Percentiles rank a stretch among this genome's conserved stretches.
These are phyloP conservation scores for Pseudopyricularia javanii DNA, from an alignment of 2,329 filamentous ascomycete species.

Conservation along the genomic window DNA sequence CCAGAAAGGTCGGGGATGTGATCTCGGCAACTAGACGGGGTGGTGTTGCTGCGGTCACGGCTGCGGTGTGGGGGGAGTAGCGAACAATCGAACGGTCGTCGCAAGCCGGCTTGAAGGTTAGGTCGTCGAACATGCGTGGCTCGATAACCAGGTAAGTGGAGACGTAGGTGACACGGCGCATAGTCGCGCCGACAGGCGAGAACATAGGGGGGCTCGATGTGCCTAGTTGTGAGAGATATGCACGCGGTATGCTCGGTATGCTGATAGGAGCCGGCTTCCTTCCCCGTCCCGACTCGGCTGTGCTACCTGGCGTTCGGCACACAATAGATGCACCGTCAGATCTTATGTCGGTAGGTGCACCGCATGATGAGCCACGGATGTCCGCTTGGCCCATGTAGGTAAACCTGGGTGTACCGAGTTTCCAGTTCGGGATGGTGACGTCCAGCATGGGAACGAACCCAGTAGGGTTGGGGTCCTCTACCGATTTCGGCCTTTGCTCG, in stretches of 20 bases:
- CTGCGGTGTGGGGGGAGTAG: slow-evolving; percentile 57
- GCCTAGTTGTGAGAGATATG: slow-evolving; percentile 7
- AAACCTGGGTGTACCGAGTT: slow-evolving; percentile 71
- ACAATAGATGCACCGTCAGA: slow-evolving; percentile 46
- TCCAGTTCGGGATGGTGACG: slow-evolving; percentile 72
- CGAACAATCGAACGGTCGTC: slow-evolving; percentile 75
- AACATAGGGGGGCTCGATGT: slow-evolving; percentile 14
- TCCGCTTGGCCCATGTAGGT: slow-evolving; percentile 64
- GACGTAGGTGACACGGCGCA: slow-evolving; percentile 30
- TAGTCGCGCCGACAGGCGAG: slow-evolving; percentile 23
- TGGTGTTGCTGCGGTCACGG: slow-evolving; percentile 81
- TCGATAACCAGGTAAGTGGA: slow-evolving; percentile 42
- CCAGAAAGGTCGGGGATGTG: slow-evolving; percentile 87
- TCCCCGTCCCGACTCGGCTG: slow-evolving; percentile 15
- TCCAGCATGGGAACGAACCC: slow-evolving; percentile 47
- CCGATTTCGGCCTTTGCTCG: slow-evolving; percentile 47
- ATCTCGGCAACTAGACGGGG: slow-evolving; percentile 90
- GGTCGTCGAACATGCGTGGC: slow-evolving; percentile 68
- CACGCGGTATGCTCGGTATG: slow-evolving; percentile 21
- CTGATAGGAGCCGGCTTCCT: slow-evolving; percentile 24
- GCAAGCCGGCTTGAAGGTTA: slow-evolving; percentile 66
- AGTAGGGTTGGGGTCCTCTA: slow-evolving; percentile 38
- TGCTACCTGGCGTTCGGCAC: slow-evolving; percentile 19
- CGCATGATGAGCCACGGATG: slow-evolving; percentile 67
- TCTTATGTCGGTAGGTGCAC: slow-evolving; percentile 54